Base-by-base conservation (phyloP, 2,329 filamentous ascomycete genomes). In the Chaetomiaceae sp. region DNA sequence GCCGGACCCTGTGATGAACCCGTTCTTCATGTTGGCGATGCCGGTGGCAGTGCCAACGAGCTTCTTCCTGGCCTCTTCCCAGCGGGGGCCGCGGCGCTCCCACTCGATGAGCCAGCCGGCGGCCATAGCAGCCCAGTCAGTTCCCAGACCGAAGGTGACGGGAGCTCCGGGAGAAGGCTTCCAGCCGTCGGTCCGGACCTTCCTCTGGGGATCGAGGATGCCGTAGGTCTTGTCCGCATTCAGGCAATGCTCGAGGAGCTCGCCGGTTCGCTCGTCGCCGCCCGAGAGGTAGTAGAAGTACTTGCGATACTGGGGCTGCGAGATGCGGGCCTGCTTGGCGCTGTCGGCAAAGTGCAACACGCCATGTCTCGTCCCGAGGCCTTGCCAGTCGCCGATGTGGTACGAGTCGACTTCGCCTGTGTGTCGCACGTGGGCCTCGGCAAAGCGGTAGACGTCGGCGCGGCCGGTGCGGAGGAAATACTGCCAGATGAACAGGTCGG, bases 341-440 rank as follows among this genome's bases (percentile, higher is more conserved):
- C 78, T 82, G 60, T 85, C 82, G 15, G 74, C 66, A 68, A 74
- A 85, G 58, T 85, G 82, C 63, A 83, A 80, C 0, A 85, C 78
- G 1, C 82, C 81, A 55, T 85, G 82, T 4, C 82, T 72, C 0
- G 82, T 84, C 1, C 82, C 82, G 2, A 85, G 72, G 0, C 81
- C 82, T 53, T 78, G 81, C 66, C 74, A 82, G 8, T 72, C 66
- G 0, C 82, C 82, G 0, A 78, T 62, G 58, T 85, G 82, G 59
- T 85, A 85, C 0, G 80, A 76, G 56, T 85, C 82, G 0, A 84
- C 81, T 51, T 85, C 82, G 1, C 78, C 75, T 0, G 79, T 81
- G 51, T 85, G 82, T 1, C 81, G 72, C 0, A 78, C 78, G 48
- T 82, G 67, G 0, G 79, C 77, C 61, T 85, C 81, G 0, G 81